Base-by-base conservation (phyloP, 2,329 filamentous ascomycete genomes). In the Fusarium succisae region DNA sequence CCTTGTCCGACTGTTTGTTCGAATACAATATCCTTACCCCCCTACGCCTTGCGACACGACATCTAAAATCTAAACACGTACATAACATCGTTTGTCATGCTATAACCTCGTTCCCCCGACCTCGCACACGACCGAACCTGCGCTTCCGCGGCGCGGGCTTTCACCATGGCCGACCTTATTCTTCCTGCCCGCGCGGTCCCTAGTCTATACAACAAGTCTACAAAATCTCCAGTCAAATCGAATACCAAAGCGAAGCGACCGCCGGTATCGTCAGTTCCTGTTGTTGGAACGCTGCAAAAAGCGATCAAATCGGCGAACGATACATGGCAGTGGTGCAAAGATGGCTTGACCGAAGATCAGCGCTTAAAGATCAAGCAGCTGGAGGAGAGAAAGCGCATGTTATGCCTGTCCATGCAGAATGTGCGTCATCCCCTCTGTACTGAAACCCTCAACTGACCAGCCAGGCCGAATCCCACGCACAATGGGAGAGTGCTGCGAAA, bases 401-500 rank as follows among this genome's bases (percentile, higher is more conserved):
- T 95, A 47, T 87, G 89, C 69, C 80, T 91, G 70, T 88, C 88
- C 71, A 87, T 95, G 86, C 89, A 90, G 73, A 89, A 90, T 83
- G 92, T 92, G 82, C 80, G 89, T 84, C 50, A 35, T 11, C 17
- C 8, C 17, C 18, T 22, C 9, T 35, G 11, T 53, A 11, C 41
- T 35, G 28, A 9, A 28, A 48, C 54, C 56, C 53, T 35, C 39
- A 22, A 38, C 66, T 73, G 35, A 76, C 56, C 18, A 39, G 43
- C 48, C 75, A 94, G 91, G 93, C 94, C 70, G 87, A 90, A 67
- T 89, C 89, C 3, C 88, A 91, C 75, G 84, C 87, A 56, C 90
- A 95, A 79, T 98, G 95, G 94, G 89, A 91, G 75, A 85, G 85
- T 22, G 92, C 93, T 15, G 95, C 95, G 6, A 87, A 87, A 48